These are phyloP conservation scores for Claviceps pazoutovae DNA, from an alignment of 2,329 filamentous ascomycete genomes.

Conservation along the genomic window DNA sequence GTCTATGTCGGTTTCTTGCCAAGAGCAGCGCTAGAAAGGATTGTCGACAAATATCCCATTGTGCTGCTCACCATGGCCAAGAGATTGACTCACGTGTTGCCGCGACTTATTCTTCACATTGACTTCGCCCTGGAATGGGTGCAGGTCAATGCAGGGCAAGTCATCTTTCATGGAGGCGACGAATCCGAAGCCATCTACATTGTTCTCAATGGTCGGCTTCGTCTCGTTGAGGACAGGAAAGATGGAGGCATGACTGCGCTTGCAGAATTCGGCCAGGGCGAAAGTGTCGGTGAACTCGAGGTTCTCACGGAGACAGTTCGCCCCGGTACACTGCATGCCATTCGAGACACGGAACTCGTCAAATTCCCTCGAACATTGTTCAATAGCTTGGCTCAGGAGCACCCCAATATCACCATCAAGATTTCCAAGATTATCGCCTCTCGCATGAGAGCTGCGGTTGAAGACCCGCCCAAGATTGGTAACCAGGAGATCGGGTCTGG, in stretches of 20 bases:
- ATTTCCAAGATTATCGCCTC: constrained; percentile 97
- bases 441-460: constrained; percentile 78
- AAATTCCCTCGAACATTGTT: constrained; percentile 94
- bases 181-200: constrained; percentile 98
- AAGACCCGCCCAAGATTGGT: constrained; percentile 59
- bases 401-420: constrained; percentile 96
- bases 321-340: constrained; percentile 86
- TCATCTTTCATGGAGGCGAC: constrained; percentile 84
- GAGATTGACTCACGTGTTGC: constrained; percentile 75
- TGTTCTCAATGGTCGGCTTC: constrained; percentile 81
- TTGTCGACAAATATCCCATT: constrained; percentile 85
- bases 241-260: constrained; percentile 73
- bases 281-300: constrained; percentile 93
- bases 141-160: constrained; percentile 87
- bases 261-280: constrained; percentile 90
- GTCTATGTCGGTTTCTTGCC: constrained; percentile 95
- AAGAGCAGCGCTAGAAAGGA: constrained; percentile 69
- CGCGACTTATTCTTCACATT: constrained; percentile 83
- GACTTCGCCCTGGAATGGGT: constrained; percentile 98
- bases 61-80: constrained; percentile 94
- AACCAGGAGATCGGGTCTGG: constrained; percentile 51
- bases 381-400: constrained; percentile 93
- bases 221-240: constrained; percentile 69
- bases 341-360: constrained; percentile 88
- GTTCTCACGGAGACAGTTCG: constrained; percentile 88